Evolutionary conservation across 768 basidiomycete species (phyloP).

Genomic region (Pulveroboletus sp.): DNA sequence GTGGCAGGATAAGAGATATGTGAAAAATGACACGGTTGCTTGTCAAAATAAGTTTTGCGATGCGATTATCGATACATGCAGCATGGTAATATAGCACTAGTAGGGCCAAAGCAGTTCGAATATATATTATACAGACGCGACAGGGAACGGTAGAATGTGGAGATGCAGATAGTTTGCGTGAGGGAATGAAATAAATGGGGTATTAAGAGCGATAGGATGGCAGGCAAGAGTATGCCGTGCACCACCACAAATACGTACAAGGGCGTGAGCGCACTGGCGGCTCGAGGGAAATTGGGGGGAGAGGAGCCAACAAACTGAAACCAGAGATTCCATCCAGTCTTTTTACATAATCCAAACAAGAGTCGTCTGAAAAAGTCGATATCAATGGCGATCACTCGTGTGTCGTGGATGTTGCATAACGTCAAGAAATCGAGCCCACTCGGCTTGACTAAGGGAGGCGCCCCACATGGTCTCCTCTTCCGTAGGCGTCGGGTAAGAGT

Average conservation of each 20-base stretch:
- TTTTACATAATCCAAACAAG: slow-evolving; percentile 27
- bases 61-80: slow-evolving; percentile 18
- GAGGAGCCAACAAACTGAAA: slow-evolving; percentile 18
- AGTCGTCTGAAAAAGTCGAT: slow-evolving; percentile 9
- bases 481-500: slow-evolving; percentile 42
- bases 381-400: slow-evolving; percentile 27
- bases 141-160: slow-evolving; percentile 15
- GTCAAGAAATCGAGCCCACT: slow-evolving; percentile 68
- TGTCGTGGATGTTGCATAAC: slow-evolving; percentile 51
- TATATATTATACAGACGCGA: slow-evolving; percentile 15
- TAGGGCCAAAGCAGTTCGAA: slow-evolving; percentile 4
- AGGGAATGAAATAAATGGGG: slow-evolving; percentile 14
- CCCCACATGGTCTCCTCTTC: slow-evolving; percentile 75
- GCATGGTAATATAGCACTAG: slow-evolving; percentile 17
- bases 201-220: neutral
- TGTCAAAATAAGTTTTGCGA: neutral
- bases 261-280: slow-evolving; percentile 9
- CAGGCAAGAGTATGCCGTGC: slow-evolving; percentile 12
- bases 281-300: slow-evolving; percentile 9
- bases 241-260: slow-evolving; percentile 26
- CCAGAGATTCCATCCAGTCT: slow-evolving; percentile 23
- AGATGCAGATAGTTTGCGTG: slow-evolving; percentile 20
- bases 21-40: neutral
- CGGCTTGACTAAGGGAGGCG: slow-evolving; percentile 70
- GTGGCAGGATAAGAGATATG: slow-evolving; percentile 12